Base-by-base conservation (phyloP, 768 basidiomycete genomes). In the Steccherinum ochraceum region DNA sequence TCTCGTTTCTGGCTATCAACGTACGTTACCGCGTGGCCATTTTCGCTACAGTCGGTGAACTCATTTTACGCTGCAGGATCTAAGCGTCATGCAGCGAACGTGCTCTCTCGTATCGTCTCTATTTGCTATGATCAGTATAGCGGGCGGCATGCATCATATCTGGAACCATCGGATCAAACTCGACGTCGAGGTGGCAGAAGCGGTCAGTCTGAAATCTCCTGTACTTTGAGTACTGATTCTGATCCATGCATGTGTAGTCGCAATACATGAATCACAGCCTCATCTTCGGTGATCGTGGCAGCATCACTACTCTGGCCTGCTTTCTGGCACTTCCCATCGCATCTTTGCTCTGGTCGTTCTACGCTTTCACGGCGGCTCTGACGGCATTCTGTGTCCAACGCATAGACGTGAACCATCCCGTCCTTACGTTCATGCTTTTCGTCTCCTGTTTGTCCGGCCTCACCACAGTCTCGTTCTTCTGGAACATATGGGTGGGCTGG, bases 261-360 rank as follows among this genome's bases (percentile, higher is more conserved):
- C 24, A 52, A 35, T 35, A 35, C 30, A 35, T 35, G 30, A 35
- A 35, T 35, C 30, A 35, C 30, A 16, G 30, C 30, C 7, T 35
- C 30, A 35, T 35, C 45, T 48, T 52, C 23, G 35, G 49, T 26
- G 41, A 4, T 11, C 50, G 42, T 19, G 42, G 54, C 19, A 11
- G 50, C 16, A 57, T 64, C 30, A 53, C 63, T 4, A 44, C 56
- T 16, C 60, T 53, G 2, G 63, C 59, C 3, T 57, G 54, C 45
- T 50, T 62, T 19, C 61, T 64, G 47, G 54, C 61, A n/a, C 26
- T 64, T 1, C 63, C 63, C 16, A 48, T 62, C 18, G 58, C 52
- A 1, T 51, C 60, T 3, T 56, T 63, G 12, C 52, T 62, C 19
- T 64, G 60, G 56, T 56, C 63, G 12, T 54, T 62, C 19, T 45